Base-by-base conservation (phyloP, 2,329 filamentous ascomycete species). In the Emmonsiellopsis sp. region DNA sequence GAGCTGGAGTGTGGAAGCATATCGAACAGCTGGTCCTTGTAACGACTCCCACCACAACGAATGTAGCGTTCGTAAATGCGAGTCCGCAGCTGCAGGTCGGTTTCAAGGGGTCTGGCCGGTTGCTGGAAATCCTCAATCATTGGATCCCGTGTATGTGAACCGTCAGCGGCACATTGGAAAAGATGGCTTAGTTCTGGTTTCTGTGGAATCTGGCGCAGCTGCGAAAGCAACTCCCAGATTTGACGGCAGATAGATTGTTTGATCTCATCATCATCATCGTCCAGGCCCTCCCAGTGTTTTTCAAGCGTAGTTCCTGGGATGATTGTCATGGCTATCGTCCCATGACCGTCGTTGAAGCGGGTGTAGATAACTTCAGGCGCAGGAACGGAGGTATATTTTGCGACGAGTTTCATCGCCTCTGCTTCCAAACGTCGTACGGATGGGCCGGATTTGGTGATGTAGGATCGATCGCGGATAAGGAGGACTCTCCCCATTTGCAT, bases 51-150 rank as follows among this genome's bases (percentile, higher is more conserved):
- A 11, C 54, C 57, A 10, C 36, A 60, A 13, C 61, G 55, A 21
- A 58, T 7, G 54, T 64, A 64, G 27, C 59, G 58, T 51, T 65
- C 60, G 37, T 54, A 59, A 14, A 65, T 62, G 27, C 61, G 58
- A 45, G 44, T 47, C 33, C 57, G 60, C 10, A 63, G n/a, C 6
- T 63, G 59, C 2, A 49, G 56, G 47, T 63, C 58, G 36, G 17
- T 62, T 4, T 8, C 53, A 14, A 65, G 31, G 37, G 58, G 58
- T 51, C 36, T 42, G 40, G 55, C 52, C 27, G 32, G 32, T 14
- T 47, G 6, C 56, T 61, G 42, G 10, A 63, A 43, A 59, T 63
- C 62, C 21, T 61, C 54, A 13, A 62, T 48, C 27, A 61, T 11
- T 33, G 55, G 49, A 39, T 59, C 57, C 13, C 27, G 51, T 43